Base-by-base conservation (phyloP, 2,329 filamentous ascomycete genomes). In the Sporothrix sp. region DNA sequence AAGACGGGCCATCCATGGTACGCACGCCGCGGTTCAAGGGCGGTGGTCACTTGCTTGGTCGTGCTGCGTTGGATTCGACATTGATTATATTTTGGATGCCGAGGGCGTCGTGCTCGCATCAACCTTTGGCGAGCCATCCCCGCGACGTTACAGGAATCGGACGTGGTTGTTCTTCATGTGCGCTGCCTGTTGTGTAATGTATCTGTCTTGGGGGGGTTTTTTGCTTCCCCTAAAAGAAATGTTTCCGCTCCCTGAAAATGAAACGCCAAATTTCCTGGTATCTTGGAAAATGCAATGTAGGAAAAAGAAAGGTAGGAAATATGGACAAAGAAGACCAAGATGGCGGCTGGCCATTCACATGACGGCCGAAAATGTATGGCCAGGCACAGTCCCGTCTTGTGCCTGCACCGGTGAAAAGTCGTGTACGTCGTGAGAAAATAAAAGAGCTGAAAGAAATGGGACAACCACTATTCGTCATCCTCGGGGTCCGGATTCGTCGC, bases 401-500 rank as follows among this genome's bases (percentile, higher is more conserved):
- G 30, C 23, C 20, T 25, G 43, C 43, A 13, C 20, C 25, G 33
- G 2, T 23, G 42, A 51, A 59, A 58, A 56, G 54, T 64, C 64
- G 61, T 66, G 59, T 65, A 54, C 61, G 58, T 66, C 61, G 56
- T 65, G 54, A 61, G 58, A 52, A 51, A 55, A 54, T 55, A 46
- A 57, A 38, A 42, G n/a, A n/a, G n/a, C n/a, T n/a, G n/a, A n/a
- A n/a, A n/a, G n/a, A n/a, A n/a, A n/a, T n/a, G n/a, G n/a, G n/a
- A n/a, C n/a, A n/a, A n/a, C n/a, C n/a, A n/a, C 61, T 59, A 63
- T 14, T 63, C 57, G 30, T 66, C 62, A n/a, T n/a, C 50, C 13
- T 64, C 65, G 1, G 76, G 76, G 57, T 83, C 79, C 3, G 80
- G 79, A 58, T 84, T 84, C 27, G 71, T 79, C 8, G 79, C 78